Evolutionary conservation across 1,284 basidiomycete genomes (phyloP).

Genomic region (Neotropicomus parvogracilis): DNA sequence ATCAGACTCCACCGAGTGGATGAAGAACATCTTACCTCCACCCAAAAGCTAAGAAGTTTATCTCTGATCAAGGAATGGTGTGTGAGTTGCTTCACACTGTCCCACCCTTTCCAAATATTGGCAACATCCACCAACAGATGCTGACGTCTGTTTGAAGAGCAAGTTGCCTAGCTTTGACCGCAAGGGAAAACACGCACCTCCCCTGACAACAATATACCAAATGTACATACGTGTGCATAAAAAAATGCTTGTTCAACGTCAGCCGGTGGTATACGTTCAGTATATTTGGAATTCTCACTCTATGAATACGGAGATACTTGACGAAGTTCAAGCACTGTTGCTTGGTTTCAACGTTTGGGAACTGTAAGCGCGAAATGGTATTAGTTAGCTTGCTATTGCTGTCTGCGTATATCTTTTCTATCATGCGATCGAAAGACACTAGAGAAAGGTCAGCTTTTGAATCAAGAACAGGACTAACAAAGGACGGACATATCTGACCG

Average conservation of each 20-base stretch:
- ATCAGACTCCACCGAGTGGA: not conserved
- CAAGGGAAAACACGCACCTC: conserved; percentile 2
- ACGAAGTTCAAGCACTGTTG: conserved; percentile 13
- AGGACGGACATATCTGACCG: conserved; percentile 13
- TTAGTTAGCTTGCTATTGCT: conserved; percentile 3
- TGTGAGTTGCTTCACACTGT: conserved; percentile 20
- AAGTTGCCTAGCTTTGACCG: not conserved
- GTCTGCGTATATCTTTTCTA: not conserved
- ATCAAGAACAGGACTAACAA: not conserved
- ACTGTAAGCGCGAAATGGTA: conserved; percentile 3
- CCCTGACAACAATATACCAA: conserved; percentile 15
- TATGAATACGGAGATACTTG: conserved; percentile 18
- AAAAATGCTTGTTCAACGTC: conserved; percentile 22
- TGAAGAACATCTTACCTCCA: conserved; percentile 7
- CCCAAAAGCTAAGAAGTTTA: conserved; percentile 10
- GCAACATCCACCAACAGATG: conserved; percentile 6
- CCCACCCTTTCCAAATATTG: conserved; percentile 17
- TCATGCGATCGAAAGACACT: conserved; percentile 15
- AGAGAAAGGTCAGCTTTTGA: conserved; percentile 6
- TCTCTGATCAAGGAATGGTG: conserved; percentile 16
- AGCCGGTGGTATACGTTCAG: not conserved
- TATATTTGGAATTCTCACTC: conserved; percentile 12
- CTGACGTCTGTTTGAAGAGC: conserved; percentile 8
- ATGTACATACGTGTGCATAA: conserved; percentile 27
- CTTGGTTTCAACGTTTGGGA: not conserved